These are phyloP conservation scores for Coemansia sp. DNA, from an alignment of 192 early-diverging fungal genomes.

Conservation along the genomic window DNA sequence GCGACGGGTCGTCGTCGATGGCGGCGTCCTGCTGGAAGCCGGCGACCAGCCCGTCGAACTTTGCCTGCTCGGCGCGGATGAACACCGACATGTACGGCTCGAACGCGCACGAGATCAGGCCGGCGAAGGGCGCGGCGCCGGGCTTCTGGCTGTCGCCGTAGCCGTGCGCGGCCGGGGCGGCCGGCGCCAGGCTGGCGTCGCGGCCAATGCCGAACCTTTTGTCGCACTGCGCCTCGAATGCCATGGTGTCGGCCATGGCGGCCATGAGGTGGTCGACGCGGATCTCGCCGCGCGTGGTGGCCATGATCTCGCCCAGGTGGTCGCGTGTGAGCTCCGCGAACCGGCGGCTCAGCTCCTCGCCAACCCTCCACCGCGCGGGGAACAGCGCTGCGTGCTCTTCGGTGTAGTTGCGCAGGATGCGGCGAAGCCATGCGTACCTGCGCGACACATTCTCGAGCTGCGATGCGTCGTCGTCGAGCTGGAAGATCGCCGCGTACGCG, in stretches of 20 bases:
- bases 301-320: constrained; percentile 60
- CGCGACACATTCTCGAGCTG: constrained; percentile 82
- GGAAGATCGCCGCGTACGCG: constrained; percentile 82
- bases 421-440: constrained; percentile 91
- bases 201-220: constrained; percentile 66
- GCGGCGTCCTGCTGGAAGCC: constrained; percentile 48
- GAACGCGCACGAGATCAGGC: constrained; percentile 80
- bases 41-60: constrained; percentile 53
- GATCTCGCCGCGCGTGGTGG: constrained; percentile 58
- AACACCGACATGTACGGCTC: constrained; percentile 89
- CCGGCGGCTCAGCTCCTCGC: constrained; percentile 62
- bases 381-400: constrained; percentile 88
- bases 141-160: constrained; percentile 16
- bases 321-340: constrained; percentile 90
- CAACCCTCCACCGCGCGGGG: constrained; percentile 70
- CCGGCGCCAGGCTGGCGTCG: not conserved
- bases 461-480: constrained; percentile 72
- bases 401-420: constrained; percentile 85
- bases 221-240: constrained; percentile 87
- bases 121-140: constrained; percentile 60
- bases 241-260: constrained; percentile 80
- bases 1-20: constrained; percentile 58
- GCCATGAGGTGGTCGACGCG: constrained; percentile 75
- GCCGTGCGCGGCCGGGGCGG: not conserved
- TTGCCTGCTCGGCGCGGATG: constrained; percentile 82